Base-by-base conservation (phyloP, 2,329 filamentous ascomycete species). In the Emmonsiellopsis sp. region DNA sequence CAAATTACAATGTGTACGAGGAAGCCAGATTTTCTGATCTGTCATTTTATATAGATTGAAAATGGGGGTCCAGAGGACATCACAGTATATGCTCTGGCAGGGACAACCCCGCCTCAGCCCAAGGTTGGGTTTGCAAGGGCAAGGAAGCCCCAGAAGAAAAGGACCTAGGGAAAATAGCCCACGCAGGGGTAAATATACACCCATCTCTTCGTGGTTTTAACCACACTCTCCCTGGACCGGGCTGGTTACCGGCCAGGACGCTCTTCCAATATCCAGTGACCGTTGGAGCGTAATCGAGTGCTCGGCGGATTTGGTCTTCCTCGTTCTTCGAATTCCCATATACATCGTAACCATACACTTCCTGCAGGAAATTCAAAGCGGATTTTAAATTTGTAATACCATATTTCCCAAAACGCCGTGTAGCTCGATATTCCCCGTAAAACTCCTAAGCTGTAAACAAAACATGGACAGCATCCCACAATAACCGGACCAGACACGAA, bases 51-150 rank as follows among this genome's bases (percentile, higher is more conserved):
- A 26, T 26, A 76, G 72, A 70, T 85, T 54, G 82, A 85, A 66
- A 26, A 26, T 26, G 20, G 20, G 20, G 20, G 20, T 26, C 20
- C 20, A 26, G 20, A 26, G 20, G 82, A 84, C 60, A 73, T 85
- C 58, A 79, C 75, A 2, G 75, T 70, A 50, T 68, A 76, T 42
- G 69, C 75, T 34, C 63, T 85, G 54, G 69, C 73, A 53, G 20
- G 20, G 20, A 26, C 20, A 26, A 26, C 20, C 20, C 20, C 20
- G 20, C 20, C 20, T 26, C 20, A 26, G 20, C 20, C 20, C 20
- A 26, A 26, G 20, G 20, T 26, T 26, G 20, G 20, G 3, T 85
- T 85, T 67, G 78, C 81, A 26, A 79, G 80, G 67, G 82, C 82
- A 10, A 84, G 82, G 73, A 76, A 81, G 62, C 82, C 82, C 20